A percentile compares a stretch with the other conserved stretches of the same genome.
phyloP scores from a whole-genome alignment of 805 yeast species.

The Barnettozyma wickerhamii region DNA sequence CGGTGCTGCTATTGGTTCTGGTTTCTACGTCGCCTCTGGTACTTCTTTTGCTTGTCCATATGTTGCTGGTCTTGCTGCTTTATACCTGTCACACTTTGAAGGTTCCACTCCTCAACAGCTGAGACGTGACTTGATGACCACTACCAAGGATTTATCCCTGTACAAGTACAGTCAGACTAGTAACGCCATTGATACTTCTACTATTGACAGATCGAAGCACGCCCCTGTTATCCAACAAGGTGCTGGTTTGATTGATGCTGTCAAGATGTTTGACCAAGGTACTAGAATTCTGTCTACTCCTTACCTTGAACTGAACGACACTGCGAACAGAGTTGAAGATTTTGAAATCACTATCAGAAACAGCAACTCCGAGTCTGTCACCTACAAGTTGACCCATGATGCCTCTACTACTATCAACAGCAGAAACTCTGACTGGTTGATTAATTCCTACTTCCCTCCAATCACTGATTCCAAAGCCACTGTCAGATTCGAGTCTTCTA shows the following conservation, averaged over 20 bases:
- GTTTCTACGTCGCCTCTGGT: conserved; percentile 11
- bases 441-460: conserved; percentile 10
- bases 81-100: conserved; percentile 6
- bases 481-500: conserved; percentile 2
- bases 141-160: conserved; percentile 5
- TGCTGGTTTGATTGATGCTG: conserved; percentile 16
- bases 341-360: conserved; percentile 11
- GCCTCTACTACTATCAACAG: conserved; percentile 8
- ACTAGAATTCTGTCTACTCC: conserved; percentile 8
- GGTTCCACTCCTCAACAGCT: conserved; percentile 7
- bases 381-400: conserved; percentile 8
- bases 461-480: conserved; percentile 4
- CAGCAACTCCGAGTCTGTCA: conserved; percentile 8
- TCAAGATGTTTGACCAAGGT: conserved; percentile 8
- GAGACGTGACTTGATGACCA: conserved; percentile 2
- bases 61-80: conserved; percentile 16
- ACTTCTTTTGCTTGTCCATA: conserved; percentile 17
- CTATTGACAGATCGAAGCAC: neutral
- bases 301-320: conserved; percentile 13
- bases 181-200: conserved; percentile 5
- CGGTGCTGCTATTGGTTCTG: conserved; percentile 11
- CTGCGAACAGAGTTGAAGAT: conserved; percentile 11
- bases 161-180: neutral
- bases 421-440: conserved; percentile 1
- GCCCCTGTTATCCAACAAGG: conserved; percentile 16